Base-by-base conservation (phyloP, 2,329 filamentous ascomycete species). In the Ophiocordyceps camponoti-saundersi region DNA sequence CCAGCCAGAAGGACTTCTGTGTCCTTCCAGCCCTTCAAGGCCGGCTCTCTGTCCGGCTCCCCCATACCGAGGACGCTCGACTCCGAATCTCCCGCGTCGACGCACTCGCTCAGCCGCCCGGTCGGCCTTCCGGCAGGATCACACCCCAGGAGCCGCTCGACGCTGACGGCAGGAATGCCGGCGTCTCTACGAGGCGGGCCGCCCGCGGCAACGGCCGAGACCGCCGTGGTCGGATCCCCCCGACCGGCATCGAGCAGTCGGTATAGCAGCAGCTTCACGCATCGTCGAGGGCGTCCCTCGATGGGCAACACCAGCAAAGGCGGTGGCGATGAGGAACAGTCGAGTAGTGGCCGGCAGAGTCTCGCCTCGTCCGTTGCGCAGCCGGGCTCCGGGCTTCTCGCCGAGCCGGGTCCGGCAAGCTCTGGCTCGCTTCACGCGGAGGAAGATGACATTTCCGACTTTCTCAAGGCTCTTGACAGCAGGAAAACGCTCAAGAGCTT, bases 1-100 rank as follows among this genome's bases (percentile, higher is more conserved):
- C 57, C 73, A 44, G 72, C 72, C 46, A 76, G 88, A 55, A 78
- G 87, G 46, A 81, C 85, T 7, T 95, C 87, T 0, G 77, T 95
- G 21, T 93, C 86, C 1, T 95, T 95, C 56, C 86, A 93, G 55
- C 89, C 90, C 0, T 98, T 98, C 69, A 98, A 98, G 64, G 86
- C 89, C 15, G 90, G 90, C 12, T 93, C 90, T 1, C 70, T 96
- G n/a, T 94, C 89, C 2, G 87, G 85, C 4, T 95, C 89, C 5
- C 90, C 89, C 0, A 60, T 71, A n/a, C 66, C 67, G 26, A 67
- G 72, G 29, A 59, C 67, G 7, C 59, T 63, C 2, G 73, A 77
- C 13, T 60, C 64, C 15, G 75, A 77, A 44, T 59, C 68, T 2
- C 72, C 76, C 15, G 66, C 71, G 30, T 81, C 78, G 3, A 73